Evolutionary conservation across 1,284 basidiomycete species (phyloP), one percentile per base, ranked within the genome.

Genomic region (Trametes polyzona): DNA sequence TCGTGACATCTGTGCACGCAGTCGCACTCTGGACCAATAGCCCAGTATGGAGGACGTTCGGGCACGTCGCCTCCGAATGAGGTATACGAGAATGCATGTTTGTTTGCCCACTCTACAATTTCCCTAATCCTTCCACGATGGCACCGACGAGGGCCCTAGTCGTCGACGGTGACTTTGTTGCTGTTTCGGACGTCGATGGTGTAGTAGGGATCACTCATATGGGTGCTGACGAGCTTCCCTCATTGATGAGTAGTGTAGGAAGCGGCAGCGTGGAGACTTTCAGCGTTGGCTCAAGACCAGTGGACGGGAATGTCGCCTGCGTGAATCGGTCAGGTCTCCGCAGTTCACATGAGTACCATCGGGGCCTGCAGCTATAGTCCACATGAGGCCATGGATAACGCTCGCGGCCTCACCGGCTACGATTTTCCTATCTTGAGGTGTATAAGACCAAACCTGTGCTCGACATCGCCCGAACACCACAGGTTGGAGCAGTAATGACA

Each of bases 121-220:
- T 12, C 80, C 63, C 67, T 4, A 63, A 57, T 4, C 74, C 71
- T 27, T 65, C 62, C 16, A 74, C 68, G 17, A 57, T 66, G 17
- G 81, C 70, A 29, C 75, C 78, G n/a, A n/a, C n/a, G n/a, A n/a
- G n/a, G n/a, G 6, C 83, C 85, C 17, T 73, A 68, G 4, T 69
- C 71, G 55, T 77, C 78, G 0, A 82, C 81, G 8, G 63, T 67
- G 49, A 80, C 70, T 39, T 70, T 71, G 26, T 72, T 76, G 66
- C 87, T 89, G 2, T 81, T 79, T 24, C 90, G 68, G 17, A 86
- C 77, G 62, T 91, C 87, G 26, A 90, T 78, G 9, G 91, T 73
- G 16, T 67, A 72, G 63, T 83, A 1, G 77, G 71, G 26, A 84
- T 75, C 33, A 67, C 75, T 83, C 83, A 86, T 10, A 67, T 64